A percentile compares a stretch with the other conserved stretches of the same genome.
phyloP scores from a whole-genome alignment of 2,329 filamentous ascomycete genomes.

The Arthrobotrys sphaeroides region DNA sequence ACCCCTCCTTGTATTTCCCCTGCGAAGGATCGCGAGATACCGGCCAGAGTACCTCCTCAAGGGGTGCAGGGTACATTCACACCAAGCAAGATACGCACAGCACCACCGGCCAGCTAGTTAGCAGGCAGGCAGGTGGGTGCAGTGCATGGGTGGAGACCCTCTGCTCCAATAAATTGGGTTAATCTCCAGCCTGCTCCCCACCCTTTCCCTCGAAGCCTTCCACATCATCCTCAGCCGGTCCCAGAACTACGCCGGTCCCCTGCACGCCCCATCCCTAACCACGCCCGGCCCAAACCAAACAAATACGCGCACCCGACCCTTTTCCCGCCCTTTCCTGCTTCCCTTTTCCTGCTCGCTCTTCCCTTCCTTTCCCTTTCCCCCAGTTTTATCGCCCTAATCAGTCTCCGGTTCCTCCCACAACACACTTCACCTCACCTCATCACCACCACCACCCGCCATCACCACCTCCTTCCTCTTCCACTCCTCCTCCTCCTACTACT shows the following conservation, averaged over 20 bases:
- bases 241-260: constrained; percentile 37
- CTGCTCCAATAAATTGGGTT: constrained; percentile 48
- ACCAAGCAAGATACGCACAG: background rate
- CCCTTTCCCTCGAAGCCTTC: background rate
- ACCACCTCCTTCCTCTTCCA: constrained; percentile 58
- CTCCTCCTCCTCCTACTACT: constrained; percentile 26
- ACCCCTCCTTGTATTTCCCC: background rate
- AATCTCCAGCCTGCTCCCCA: background rate
- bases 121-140: no score
- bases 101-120: background rate
- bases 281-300: constrained; percentile 25
- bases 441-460: constrained; percentile 61
- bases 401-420: constrained; percentile 59
- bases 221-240: constrained; percentile 31
- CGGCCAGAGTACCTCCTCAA: background rate
- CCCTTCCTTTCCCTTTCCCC: constrained; percentile 55
- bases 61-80: background rate
- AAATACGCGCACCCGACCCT: constrained; percentile 47
- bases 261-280: constrained; percentile 33
- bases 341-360: constrained; percentile 56
- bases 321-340: constrained; percentile 44
- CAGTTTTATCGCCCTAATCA: constrained; percentile 59
- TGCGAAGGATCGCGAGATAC: no score
- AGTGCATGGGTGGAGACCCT: constrained; percentile 21
- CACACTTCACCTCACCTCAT: constrained; percentile 39